Evolutionary conservation across 1,139 yeast species (phyloP).

Genomic region (Pichia sp.): DNA sequence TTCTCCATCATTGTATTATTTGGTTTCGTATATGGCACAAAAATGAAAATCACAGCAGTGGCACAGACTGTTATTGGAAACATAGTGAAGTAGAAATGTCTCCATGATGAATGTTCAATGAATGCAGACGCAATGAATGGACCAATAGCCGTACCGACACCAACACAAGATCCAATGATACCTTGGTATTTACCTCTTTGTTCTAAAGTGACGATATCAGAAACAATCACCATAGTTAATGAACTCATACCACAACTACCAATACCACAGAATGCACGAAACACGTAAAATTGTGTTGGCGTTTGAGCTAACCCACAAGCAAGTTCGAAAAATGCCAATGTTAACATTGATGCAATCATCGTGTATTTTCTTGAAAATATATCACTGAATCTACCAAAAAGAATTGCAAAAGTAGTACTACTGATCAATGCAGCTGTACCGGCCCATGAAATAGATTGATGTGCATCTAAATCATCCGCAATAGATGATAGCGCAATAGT

Average conservation of each 20-base stretch:
- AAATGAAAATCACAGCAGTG: slow-evolving; percentile 3
- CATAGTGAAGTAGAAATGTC: slow-evolving; percentile 44
- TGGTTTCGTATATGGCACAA: slow-evolving; percentile 16
- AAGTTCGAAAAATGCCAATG: slow-evolving; percentile 24
- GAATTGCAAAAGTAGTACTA: slow-evolving; percentile 22
- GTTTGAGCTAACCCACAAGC: slow-evolving; percentile 42
- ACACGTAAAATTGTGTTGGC: slow-evolving; percentile 41
- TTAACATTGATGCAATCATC: slow-evolving; percentile 37
- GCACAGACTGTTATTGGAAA: slow-evolving; percentile 37
- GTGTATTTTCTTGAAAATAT: slow-evolving; percentile 49
- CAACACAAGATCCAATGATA: slow-evolving; percentile 44
- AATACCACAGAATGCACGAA: slow-evolving; percentile 50
- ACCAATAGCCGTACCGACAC: slow-evolving; percentile 55
- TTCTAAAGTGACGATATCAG: slow-evolving; percentile 48
- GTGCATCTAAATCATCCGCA: slow-evolving; percentile 23
- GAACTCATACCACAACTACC: slow-evolving; percentile 53
- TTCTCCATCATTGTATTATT: slow-evolving; percentile 1
- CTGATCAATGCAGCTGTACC: slow-evolving; percentile 48
- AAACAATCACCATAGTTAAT: slow-evolving; percentile 44
- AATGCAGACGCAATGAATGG: slow-evolving; percentile 56
- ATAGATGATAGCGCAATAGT: slow-evolving; percentile 25
- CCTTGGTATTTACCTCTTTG: slow-evolving; percentile 52
- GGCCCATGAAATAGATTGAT: slow-evolving; percentile 41
- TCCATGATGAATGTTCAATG: slow-evolving; percentile 44
- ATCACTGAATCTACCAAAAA: slow-evolving; percentile 26